Conservation (phyloP, 257 asterid genomes). For the Craterostigma plantagineum region DNA sequence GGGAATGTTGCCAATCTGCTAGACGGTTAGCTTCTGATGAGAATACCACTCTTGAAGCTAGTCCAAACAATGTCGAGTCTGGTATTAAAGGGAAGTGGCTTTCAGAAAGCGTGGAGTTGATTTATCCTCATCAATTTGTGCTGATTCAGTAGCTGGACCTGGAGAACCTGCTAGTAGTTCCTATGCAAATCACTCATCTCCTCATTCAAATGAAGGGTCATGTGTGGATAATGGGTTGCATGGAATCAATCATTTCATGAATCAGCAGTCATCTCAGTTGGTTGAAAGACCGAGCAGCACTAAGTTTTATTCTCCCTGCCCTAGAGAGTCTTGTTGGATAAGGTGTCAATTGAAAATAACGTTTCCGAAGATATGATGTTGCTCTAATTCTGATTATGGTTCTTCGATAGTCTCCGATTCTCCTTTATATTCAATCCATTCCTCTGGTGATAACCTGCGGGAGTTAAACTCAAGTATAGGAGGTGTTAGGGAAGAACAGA, state of each 20-base stretch:
- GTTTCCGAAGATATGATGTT: slow-evolving; percentile 32
- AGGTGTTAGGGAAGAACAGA: slow-evolving; percentile 34
- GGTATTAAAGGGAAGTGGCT: slow-evolving; percentile 28
- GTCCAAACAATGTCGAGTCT: slow-evolving; percentile 19
- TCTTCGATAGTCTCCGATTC: slow-evolving; percentile 33
- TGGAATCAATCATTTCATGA: slow-evolving; percentile 12
- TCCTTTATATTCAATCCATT: slow-evolving; percentile 16
- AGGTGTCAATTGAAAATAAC: slow-evolving; percentile 31
- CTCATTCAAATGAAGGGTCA: slow-evolving; percentile 13
- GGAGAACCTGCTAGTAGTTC: slow-evolving; percentile 43
- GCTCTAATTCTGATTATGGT: slow-evolving; percentile 34
- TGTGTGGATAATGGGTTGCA: slow-evolving; percentile 11
- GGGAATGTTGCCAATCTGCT: slow-evolving; percentile 29
- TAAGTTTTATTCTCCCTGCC: slow-evolving; percentile 12
- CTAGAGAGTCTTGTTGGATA: slow-evolving; percentile 31
- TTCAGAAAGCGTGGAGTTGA: slow-evolving; percentile 37
- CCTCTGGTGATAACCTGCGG: slow-evolving; percentile 18
- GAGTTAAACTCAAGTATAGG: slow-evolving; percentile 34
- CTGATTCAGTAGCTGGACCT: slow-evolving; percentile 11
- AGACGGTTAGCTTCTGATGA: slow-evolving; percentile 15
- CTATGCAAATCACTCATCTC: slow-evolving; percentile 19
- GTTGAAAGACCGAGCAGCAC: slow-evolving; percentile 14
- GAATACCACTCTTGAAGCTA: slow-evolving; percentile 17
- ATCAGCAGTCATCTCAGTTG: slow-evolving; percentile 15
- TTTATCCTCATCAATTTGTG: slow-evolving; percentile 16